These are phyloP conservation scores for Metroxylon sagu DNA, from an alignment of 176 grass and related monocot genomes.

Conservation along the genomic window DNA sequence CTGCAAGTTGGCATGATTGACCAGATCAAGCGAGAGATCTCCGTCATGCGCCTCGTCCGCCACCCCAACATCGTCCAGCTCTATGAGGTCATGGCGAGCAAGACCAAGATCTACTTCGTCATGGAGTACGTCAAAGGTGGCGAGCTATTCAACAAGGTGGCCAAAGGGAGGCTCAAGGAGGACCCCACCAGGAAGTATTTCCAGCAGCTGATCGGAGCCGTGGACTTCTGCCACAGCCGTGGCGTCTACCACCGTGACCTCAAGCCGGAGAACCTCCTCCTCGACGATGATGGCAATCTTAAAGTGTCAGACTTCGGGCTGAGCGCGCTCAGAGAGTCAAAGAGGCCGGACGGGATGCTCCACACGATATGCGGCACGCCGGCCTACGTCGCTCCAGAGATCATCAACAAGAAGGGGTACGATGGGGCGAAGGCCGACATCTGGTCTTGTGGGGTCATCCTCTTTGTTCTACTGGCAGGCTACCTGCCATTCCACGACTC, in stretches of 20 bases:
- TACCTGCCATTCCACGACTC: conserved; percentile 79
- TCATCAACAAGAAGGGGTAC: conserved; percentile 81
- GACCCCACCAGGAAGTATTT: conserved; percentile 57
- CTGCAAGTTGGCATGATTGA: conserved; percentile 72
- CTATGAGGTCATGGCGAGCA: conserved; percentile 92
- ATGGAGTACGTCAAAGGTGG: conserved; percentile 83
- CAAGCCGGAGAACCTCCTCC: conserved; percentile 80
- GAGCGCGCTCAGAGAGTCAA: conserved; percentile 57
- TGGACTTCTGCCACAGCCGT: conserved; percentile 84
- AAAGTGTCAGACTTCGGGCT: conserved; percentile 81
- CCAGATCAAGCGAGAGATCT: conserved; percentile 90
- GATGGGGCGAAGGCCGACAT: conserved; percentile 88
- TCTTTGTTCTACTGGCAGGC: conserved; percentile 68
- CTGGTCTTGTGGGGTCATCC: conserved; percentile 86
- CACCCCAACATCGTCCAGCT: conserved; percentile 85
- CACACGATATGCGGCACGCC: conserved; percentile 79
- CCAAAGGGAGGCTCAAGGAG: conserved; percentile 61
- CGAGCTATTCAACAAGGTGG: conserved; percentile 61
- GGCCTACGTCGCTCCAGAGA: conserved; percentile 77
- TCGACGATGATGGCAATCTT: conserved; percentile 77
- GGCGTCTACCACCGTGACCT: conserved; percentile 90
- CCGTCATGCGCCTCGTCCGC: conserved; percentile 60
- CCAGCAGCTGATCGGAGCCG: conserved; percentile 60
- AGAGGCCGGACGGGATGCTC: conserved; percentile 61
- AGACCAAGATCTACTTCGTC: conserved; percentile 82